Evolutionary conservation across 2,329 filamentous ascomycete species (phyloP).

Genomic region (Aspergillus pseudonomiae): DNA sequence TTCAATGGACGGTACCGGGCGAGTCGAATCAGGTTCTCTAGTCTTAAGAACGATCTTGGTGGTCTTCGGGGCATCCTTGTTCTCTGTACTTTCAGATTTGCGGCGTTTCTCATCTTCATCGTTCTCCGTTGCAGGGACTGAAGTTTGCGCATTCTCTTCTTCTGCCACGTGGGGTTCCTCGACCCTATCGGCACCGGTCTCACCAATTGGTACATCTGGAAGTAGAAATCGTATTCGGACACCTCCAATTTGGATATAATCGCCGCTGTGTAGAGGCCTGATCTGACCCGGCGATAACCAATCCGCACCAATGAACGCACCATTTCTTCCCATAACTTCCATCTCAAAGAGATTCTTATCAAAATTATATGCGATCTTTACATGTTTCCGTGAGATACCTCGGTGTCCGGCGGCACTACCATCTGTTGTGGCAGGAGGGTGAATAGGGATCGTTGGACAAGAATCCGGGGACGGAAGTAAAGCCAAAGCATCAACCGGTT

Average conservation of each 20-base stretch:
- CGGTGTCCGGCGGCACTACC: conserved; percentile 55
- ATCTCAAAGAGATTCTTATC: conserved; percentile 60
- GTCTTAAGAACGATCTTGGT: conserved; percentile 34
- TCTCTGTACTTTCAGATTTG: conserved; percentile 30
- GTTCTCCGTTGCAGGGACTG: conserved; percentile 45
- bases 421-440: conserved; percentile 54
- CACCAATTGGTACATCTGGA: conserved; percentile 53
- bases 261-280: conserved; percentile 57
- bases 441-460: conserved; percentile 62
- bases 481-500: conserved; percentile 50
- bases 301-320: conserved; percentile 58
- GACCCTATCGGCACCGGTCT: conserved; percentile 51
- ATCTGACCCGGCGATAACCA: conserved; percentile 52
- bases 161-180: conserved; percentile 44
- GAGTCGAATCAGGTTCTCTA: conserved; percentile 31
- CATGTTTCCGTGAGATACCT: conserved; percentile 64
- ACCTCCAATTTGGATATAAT: conserved; percentile 62
- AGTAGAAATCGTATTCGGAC: conserved; percentile 60
- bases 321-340: conserved; percentile 62
- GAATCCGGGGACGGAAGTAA: conserved; percentile 55
- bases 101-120: conserved; percentile 36
- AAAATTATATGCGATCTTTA: conserved; percentile 64
- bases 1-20: conserved; percentile 36
- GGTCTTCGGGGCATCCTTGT: conserved; percentile 31
- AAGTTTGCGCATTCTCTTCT: conserved; percentile 34